Evolutionary conservation across 768 basidiomycete genomes (phyloP), one percentile per base, ranked within the genome.

Genomic region (Tricholoma matsutake): DNA sequence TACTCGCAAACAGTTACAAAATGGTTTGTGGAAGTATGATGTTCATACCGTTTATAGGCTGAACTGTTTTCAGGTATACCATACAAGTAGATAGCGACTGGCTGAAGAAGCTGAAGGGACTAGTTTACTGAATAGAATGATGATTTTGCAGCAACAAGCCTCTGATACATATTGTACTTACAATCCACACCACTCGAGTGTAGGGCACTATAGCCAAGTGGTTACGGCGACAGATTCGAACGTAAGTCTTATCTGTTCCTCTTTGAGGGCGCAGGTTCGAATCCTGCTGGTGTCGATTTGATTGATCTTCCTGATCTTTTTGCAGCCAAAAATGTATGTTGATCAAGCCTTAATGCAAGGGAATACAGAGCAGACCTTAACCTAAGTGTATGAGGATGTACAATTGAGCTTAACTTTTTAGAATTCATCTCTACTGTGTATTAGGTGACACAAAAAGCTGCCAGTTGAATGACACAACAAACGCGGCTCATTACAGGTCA

Each of bases 191-290:
- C n/a, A n/a, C n/a, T n/a, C n/a, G n/a, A n/a, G n/a, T n/a, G n/a
- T n/a, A n/a, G n/a, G n/a, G 68, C 72, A 76, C 83, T 82, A 85
- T 85, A 85, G 84, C 86, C 83, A 84, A 86, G 84, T 86, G 85
- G 85, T 86, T 86, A 86, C 83, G 83, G 85, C 85, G 85, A 84
- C 79, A 84, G 84, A 86, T 85, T 86, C 79, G 83, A 83, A 84
- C 29, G 5, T 11, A 1, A n/a, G 64, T 59, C 55, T 59, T 65
- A 66, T 67, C 66, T 67, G 66, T 69, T 64, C 60, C 68, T 64
- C 63, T 67, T 64, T 64, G 63, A 64, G 65, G 63, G 65, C 64
- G 66, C 64, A 64, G 64, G 63, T 67, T 65, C 64, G 63, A 67
- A 64, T 67, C 66, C 63, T 67, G 63, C 64, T 67, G 63, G 66